Evolutionary conservation across 768 basidiomycete genomes (phyloP), one percentile per base, ranked within the genome.

Genomic region (Lactarius trivialis): DNA sequence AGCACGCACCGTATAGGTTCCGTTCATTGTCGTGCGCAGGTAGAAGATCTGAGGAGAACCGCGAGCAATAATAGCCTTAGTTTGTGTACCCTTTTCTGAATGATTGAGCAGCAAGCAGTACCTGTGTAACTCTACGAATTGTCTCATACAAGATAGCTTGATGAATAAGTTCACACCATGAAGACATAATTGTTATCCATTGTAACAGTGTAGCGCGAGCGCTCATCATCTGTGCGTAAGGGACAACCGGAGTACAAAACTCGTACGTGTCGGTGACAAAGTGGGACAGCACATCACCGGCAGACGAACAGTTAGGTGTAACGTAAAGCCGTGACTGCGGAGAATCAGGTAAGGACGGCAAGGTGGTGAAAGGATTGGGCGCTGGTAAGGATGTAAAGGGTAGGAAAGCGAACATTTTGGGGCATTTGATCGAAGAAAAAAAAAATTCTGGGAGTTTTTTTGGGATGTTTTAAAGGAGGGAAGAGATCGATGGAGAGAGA

Each of bases 1-100:
- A 49, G 19, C 30, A 21, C 54, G 19, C 30, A 21, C 54, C 17
- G 32, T 37, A 0, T 63, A 91, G 89, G 88, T 93, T 26, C 91
- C 91, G 0, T 93, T 93, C 79, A 83, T 93, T 68, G 82, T 92
- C 58, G 83, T 93, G 24, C 77, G 76, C 55, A 81, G 90, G 68
- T 88, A 73, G 32, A 36, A 56, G 24, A 26, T 17, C n/a, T 17
- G 41, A 30, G 24, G 14, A 17, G 17, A 26, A 41, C 6, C 12
- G 14, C 26, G 19, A 32, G 37, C 17, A 61, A n/a, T 54, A 61
- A n/a, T 54, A 49, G 28, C 41, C 21, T 33, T 61, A 43, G 55
- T 62, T 41, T 34, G 41, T 62, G 60, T 64, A 62, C 17, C 21
- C 2, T 28, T 39, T 54, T 39, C 17, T 7, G 34, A 54, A 32